A percentile compares a stretch with the other conserved stretches of the same genome.
Conservation (phyloP, 129 eudicot genomes). For the Lactuca saligna region DNA sequence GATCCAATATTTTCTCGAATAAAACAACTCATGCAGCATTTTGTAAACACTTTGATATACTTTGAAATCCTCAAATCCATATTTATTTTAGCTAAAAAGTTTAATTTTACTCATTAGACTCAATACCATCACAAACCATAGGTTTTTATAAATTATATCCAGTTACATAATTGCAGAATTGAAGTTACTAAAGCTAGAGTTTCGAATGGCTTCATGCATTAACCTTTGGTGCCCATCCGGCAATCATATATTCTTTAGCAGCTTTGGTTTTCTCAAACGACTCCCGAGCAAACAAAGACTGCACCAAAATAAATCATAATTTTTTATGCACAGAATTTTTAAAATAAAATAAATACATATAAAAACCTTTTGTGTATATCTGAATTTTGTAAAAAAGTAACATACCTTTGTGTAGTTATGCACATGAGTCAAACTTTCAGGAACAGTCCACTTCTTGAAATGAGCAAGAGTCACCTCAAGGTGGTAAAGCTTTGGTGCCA, state of each 20-base stretch:
- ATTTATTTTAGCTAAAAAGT: too few species aligned
- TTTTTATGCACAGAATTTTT: too few species aligned
- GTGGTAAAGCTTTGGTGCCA: slow-evolving; percentile 85
- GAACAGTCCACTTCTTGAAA: slow-evolving; percentile 70
- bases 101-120: background rate
- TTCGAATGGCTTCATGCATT: slow-evolving; percentile 42
- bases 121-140: background rate
- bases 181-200: slow-evolving; percentile 5
- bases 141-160: background rate
- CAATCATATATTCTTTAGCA: slow-evolving; percentile 54
- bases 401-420: slow-evolving; percentile 74
- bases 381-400: background rate
- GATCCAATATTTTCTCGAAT: too few species aligned
- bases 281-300: slow-evolving; percentile 58
- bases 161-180: background rate
- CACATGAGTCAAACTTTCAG: slow-evolving; percentile 54
- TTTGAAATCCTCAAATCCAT: background rate
- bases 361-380: too few species aligned
- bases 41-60: too few species aligned
- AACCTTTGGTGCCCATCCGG: slow-evolving; percentile 73
- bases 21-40: too few species aligned
- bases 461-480: slow-evolving; percentile 74
- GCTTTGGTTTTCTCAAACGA: slow-evolving; percentile 66
- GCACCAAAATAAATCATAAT: slow-evolving; percentile 22
- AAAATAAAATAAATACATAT: too few species aligned